A percentile compares a stretch with the other conserved stretches of the same genome.
phyloP scores from a whole-genome alignment of 2,329 filamentous ascomycete species.

The Tolypocladium capitatum region DNA sequence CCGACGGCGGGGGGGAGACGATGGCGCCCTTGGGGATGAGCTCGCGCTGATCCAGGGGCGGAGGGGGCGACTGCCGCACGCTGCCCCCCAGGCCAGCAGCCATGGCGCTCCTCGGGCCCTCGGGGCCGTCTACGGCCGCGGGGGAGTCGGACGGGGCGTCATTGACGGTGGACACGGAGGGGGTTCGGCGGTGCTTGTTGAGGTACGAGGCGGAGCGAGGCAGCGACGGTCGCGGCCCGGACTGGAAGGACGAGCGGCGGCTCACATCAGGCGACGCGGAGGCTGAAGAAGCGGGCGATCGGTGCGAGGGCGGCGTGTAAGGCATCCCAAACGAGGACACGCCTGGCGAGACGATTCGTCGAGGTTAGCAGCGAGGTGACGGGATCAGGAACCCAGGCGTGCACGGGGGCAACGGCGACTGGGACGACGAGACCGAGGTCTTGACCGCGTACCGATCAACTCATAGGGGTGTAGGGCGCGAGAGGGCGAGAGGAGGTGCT shows the following conservation, averaged over 20 bases:
- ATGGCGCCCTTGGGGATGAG: conserved; percentile 69
- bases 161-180: conserved; percentile 25
- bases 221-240: conserved; percentile 36
- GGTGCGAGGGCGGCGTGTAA: conserved; percentile 69
- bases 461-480: background rate
- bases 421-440: background rate
- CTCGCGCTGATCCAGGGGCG: conserved; percentile 53
- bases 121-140: conserved; percentile 9
- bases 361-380: conserved; percentile 1
- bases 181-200: conserved; percentile 47
- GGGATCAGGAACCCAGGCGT: background rate
- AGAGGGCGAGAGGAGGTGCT: background rate
- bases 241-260: conserved; percentile 44
- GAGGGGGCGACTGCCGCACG: conserved; percentile 73
- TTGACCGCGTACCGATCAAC: background rate
- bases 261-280: conserved; percentile 42
- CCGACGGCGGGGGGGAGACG: conserved; percentile 83
- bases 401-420: background rate
- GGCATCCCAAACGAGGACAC: conserved; percentile 48
- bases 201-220: conserved; percentile 55
- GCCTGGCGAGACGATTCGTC: conserved; percentile 3
- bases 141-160: conserved; percentile 21
- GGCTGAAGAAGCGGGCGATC: conserved; percentile 47
- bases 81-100: conserved; percentile 37
- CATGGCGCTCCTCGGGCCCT: conserved; percentile 14